Percentiles rank a stretch among this genome's conserved stretches.
Conservation (phyloP, 2,329 filamentous ascomycete genomes). For the Beauveria sp. region DNA sequence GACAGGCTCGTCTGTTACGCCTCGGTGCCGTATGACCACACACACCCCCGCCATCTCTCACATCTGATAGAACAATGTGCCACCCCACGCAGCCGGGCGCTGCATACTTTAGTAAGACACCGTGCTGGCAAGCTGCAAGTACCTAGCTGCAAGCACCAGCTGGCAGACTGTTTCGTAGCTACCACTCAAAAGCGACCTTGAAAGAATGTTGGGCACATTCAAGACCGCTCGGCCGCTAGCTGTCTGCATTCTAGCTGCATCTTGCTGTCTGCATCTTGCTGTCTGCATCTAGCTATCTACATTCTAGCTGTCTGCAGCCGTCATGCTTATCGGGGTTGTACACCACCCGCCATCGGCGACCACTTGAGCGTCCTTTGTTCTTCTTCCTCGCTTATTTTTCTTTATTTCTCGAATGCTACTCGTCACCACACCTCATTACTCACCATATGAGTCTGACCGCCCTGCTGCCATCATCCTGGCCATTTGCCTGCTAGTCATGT, state of each 20-base stretch:
- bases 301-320: not conserved
- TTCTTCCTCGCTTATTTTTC: not conserved
- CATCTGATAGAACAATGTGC: not conserved
- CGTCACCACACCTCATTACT: no score
- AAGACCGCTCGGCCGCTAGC: not conserved
- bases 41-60: constrained; percentile 1
- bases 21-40: not conserved
- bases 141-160: not conserved
- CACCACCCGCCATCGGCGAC: not conserved
- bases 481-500: not conserved
- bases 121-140: not conserved
- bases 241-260: no score
- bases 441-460: not conserved
- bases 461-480: not conserved
- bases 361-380: no score
- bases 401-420: not conserved
- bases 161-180: no score
- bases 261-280: no score
- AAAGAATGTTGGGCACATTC: not conserved
- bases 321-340: not conserved
- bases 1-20: not conserved
- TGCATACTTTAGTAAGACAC: not conserved
- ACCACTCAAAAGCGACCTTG: not conserved
- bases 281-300: no score
- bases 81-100: not conserved